phyloP scores from a whole-genome alignment of 2,329 filamentous ascomycete genomes.

The Phialophora expanda region DNA sequence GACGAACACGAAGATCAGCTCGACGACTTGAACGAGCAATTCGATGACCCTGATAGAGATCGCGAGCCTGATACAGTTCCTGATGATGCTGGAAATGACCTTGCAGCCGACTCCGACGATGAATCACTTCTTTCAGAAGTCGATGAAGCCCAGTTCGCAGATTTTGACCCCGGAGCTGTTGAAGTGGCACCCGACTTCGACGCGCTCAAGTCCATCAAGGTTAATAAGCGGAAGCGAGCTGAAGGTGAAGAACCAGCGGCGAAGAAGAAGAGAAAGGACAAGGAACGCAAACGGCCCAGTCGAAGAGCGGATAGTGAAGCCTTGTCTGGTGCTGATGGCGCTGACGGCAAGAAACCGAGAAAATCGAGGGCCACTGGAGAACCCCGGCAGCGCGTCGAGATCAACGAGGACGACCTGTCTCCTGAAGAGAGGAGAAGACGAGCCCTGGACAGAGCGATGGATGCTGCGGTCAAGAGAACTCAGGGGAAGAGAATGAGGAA shows the following conservation, averaged over 20 bases:
- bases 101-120: slow-evolving; percentile 56
- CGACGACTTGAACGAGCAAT: slow-evolving; percentile 33
- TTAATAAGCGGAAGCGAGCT: slow-evolving; percentile 69
- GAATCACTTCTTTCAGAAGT: slow-evolving; percentile 69
- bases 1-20: slow-evolving; percentile 41
- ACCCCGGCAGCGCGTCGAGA: slow-evolving; percentile 60
- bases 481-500: slow-evolving; percentile 75
- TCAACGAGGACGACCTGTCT: slow-evolving; percentile 77
- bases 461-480: slow-evolving; percentile 83
- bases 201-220: slow-evolving; percentile 65
- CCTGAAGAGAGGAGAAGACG: slow-evolving; percentile 73
- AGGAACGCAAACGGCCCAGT: slow-evolving; percentile 60
- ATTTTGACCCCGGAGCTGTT: slow-evolving; percentile 66
- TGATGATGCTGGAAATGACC: slow-evolving; percentile 45
- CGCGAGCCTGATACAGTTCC: slow-evolving; percentile 17
- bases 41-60: slow-evolving; percentile 37
- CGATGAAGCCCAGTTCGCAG: slow-evolving; percentile 68
- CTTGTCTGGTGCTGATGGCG: slow-evolving; percentile 57
- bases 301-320: slow-evolving; percentile 63
- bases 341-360: slow-evolving; percentile 60
- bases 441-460: slow-evolving; percentile 84
- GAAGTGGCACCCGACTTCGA: slow-evolving; percentile 67
- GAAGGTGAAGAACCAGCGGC: slow-evolving; percentile 67
- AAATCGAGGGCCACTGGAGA: slow-evolving; percentile 58
- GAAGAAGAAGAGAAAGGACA: slow-evolving; percentile 70